These are phyloP conservation scores for Salix viminalis DNA, from an alignment of 345 rosid species.

Conservation along the genomic window DNA sequence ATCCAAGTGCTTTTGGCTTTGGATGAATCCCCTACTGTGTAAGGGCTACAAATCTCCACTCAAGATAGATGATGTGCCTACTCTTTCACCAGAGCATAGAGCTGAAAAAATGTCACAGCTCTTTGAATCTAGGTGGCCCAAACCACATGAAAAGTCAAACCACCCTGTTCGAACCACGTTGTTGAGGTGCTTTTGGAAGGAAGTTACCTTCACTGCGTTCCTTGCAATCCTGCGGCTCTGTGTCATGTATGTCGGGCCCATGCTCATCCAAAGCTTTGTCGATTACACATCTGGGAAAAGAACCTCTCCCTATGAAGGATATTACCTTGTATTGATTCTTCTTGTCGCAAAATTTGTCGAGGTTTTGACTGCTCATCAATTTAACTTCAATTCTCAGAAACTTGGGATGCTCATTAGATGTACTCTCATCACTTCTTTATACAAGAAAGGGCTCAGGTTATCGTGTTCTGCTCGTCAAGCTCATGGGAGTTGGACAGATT, in stretches of 20 bases:
- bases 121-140: slow-evolving; percentile 71
- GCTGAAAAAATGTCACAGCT: slow-evolving; percentile 69
- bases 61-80: slow-evolving; percentile 61
- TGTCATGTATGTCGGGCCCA: slow-evolving; percentile 76
- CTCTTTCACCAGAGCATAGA: slow-evolving; percentile 69
- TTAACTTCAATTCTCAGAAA: slow-evolving; percentile 84
- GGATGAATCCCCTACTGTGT: slow-evolving; percentile 81
- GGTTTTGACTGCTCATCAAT: slow-evolving; percentile 73
- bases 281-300: slow-evolving; percentile 77
- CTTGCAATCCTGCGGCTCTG: slow-evolving; percentile 67
- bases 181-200: slow-evolving; percentile 72
- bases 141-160: slow-evolving; percentile 48
- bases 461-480: slow-evolving; percentile 82
- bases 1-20: slow-evolving; percentile 75
- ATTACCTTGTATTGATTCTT: slow-evolving; percentile 68
- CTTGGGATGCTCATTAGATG: slow-evolving; percentile 90
- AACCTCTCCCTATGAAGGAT: slow-evolving; percentile 70
- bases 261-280: slow-evolving; percentile 78
- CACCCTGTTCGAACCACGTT: slow-evolving; percentile 70
- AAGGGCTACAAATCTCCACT: slow-evolving; percentile 81
- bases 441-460: slow-evolving; percentile 69
- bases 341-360: slow-evolving; percentile 71
- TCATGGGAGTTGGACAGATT: slow-evolving; percentile 95
- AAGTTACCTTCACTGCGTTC: slow-evolving; percentile 64
- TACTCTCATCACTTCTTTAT: slow-evolving; percentile 72